phyloP scores from a whole-genome alignment of 345 rosid genomes.

The Barbarea vulgaris region DNA sequence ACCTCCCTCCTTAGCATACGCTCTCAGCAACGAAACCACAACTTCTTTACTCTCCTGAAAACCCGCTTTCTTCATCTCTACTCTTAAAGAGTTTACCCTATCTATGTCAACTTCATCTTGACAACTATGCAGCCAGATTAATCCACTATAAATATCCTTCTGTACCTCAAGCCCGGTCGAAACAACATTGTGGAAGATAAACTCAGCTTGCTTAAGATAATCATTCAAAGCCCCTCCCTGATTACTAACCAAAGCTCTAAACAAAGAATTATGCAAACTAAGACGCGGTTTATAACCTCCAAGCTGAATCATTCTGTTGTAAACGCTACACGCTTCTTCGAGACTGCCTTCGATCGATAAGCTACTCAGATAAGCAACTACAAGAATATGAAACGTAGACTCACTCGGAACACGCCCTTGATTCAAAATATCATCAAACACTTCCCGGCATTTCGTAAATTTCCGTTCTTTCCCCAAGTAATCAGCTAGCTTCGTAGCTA shows the following conservation, averaged over 20 bases:
- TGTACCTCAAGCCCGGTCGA: slow-evolving; percentile 71
- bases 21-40: slow-evolving; percentile 70
- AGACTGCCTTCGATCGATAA: slow-evolving; percentile 60
- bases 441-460: slow-evolving; percentile 71
- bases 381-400: slow-evolving; percentile 80
- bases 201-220: slow-evolving; percentile 82
- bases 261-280: slow-evolving; percentile 75
- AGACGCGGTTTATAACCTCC: slow-evolving; percentile 81
- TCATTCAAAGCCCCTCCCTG: slow-evolving; percentile 57
- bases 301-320: slow-evolving; percentile 87
- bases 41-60: slow-evolving; percentile 64
- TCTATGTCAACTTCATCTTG: slow-evolving; percentile 65
- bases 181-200: slow-evolving; percentile 73
- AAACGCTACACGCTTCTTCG: slow-evolving; percentile 78
- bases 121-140: slow-evolving; percentile 85
- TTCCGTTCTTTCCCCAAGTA: slow-evolving; percentile 81
- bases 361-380: slow-evolving; percentile 77
- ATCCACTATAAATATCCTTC: slow-evolving; percentile 66
- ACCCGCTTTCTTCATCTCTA: slow-evolving; percentile 67
- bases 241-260: slow-evolving; percentile 66
- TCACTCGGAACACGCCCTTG: slow-evolving; percentile 92
- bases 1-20: slow-evolving; percentile 67
- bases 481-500: slow-evolving; percentile 87
- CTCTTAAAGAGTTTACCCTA: slow-evolving; percentile 56
- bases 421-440: slow-evolving; percentile 77